Base-by-base conservation (phyloP, 2,329 filamentous ascomycete species). In the Scopulariopsis brevicaulis region DNA sequence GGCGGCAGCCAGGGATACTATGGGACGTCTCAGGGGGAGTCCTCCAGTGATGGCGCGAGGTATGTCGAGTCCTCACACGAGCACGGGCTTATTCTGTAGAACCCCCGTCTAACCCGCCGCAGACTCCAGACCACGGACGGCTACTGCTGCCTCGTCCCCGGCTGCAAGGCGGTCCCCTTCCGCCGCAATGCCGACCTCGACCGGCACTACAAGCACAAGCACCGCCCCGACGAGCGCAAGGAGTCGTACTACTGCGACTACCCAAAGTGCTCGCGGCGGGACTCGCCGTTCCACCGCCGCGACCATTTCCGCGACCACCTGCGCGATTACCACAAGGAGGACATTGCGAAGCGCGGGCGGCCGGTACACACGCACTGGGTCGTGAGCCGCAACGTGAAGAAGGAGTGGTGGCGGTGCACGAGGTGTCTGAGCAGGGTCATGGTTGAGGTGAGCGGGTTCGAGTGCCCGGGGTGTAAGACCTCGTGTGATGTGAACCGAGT, bases 231-330 rank as follows among this genome's bases (percentile, higher is more conserved):
- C 1, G 67, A 68, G 20, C 64, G 72, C 54, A 78, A 77, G 61
- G 69, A 72, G 14, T 66, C 70, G 20, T 79, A 71, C 63, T 67
- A 65, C 22, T 84, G 81, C 67, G 80, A 83, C 70, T 82, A 81
- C 63, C 66, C 69, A 20, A 70, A 66, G 56, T 83, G 81, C 64
- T 60, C 66, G 25, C 75, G 81, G 8, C 68, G 67, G 32, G 58
- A 60, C 20, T 55, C 60, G n/a, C 75, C 79, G 1, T 83, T 83
- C 63, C 71, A 73, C 62, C 74, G 81, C 37, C 74, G 76, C 35
- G 81, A 84, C 61, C 81, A 83, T 67, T 81, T 75, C 64, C 73
- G 80, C 43, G 79, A 82, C 59, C 81, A 84, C 65, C 73, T 81
- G 43, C 74, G 81, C 35, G 74, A 79, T 53, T 80, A 71, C 61